Evolutionary conservation across 805 yeast species (phyloP).

Genomic region (Zygoascus tannicola): DNA sequence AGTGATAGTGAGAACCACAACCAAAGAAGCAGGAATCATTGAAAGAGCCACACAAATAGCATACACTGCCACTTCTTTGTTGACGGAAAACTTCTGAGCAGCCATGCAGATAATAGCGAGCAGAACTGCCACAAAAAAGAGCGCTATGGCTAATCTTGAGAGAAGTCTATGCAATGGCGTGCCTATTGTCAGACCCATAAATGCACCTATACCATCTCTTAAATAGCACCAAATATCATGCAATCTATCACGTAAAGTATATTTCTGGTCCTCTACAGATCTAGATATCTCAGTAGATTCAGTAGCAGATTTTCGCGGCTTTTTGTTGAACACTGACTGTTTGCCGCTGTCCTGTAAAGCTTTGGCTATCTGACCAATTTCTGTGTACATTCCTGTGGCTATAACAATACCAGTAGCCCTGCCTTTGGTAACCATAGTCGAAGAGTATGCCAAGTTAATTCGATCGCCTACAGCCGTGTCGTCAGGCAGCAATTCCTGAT

Average conservation of each 20-base stretch:
- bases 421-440: conserved; percentile 65
- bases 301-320: background rate
- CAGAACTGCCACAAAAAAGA: conserved; percentile 70
- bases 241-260: conserved; percentile 37
- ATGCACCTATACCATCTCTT: conserved; percentile 50
- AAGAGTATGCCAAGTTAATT: conserved; percentile 59
- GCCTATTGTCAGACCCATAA: conserved; percentile 68
- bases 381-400: conserved; percentile 61
- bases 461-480: conserved; percentile 63
- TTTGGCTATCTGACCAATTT: conserved; percentile 65
- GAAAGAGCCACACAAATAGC: conserved; percentile 80
- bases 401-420: conserved; percentile 62
- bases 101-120: conserved; percentile 85
- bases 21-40: conserved; percentile 74
- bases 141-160: conserved; percentile 63
- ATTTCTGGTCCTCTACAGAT: conserved; percentile 35
- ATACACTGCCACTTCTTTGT: conserved; percentile 72
- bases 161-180: conserved; percentile 74
- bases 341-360: conserved; percentile 38
- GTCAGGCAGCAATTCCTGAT: conserved; percentile 32
- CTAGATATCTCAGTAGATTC: conserved; percentile 20
- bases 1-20: conserved; percentile 74
- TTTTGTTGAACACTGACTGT: background rate
- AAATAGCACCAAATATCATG: conserved; percentile 41
- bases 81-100: conserved; percentile 66